Evolutionary conservation across 441 rosid genomes (phyloP).

Genomic region (California macrophylla): DNA sequence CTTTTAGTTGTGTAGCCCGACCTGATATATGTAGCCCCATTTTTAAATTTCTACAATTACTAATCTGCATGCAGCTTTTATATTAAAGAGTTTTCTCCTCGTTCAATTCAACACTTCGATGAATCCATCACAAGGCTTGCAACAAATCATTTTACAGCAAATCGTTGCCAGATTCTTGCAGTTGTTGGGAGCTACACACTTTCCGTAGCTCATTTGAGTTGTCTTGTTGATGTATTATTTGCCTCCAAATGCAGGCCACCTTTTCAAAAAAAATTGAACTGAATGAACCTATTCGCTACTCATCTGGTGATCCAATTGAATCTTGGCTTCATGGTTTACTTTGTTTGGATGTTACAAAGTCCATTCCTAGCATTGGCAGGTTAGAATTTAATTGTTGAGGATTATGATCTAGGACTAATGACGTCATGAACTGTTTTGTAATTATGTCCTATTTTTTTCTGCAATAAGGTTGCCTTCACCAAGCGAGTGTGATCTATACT

Average conservation of each 20-base stretch:
- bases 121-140: background rate
- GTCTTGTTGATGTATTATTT: slow-evolving; percentile 13
- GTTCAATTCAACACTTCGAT: too few species aligned
- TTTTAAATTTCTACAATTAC: too few species aligned
- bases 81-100: too few species aligned
- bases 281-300: slow-evolving; percentile 83
- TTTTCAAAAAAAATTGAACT: slow-evolving; percentile 89
- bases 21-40: too few species aligned
- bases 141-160: too few species aligned
- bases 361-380: slow-evolving; percentile 63
- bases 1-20: too few species aligned
- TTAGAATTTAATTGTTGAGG: slow-evolving; percentile 22
- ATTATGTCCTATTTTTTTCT: slow-evolving; percentile 15
- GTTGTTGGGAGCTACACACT: slow-evolving; percentile 4
- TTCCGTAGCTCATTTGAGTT: background rate
- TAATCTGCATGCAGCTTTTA: too few species aligned
- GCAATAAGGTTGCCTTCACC: slow-evolving; percentile 67
- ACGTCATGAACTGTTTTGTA: slow-evolving; percentile 8
- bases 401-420: background rate
- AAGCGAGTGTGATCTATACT: slow-evolving; percentile 81
- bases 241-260: slow-evolving; percentile 45
- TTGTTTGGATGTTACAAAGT: slow-evolving; percentile 74
- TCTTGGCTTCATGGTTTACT: slow-evolving; percentile 89
- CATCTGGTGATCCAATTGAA: slow-evolving; percentile 85
- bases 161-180: background rate